Percentiles rank a stretch among this genome's conserved stretches.
Conservation (phyloP, 208 protist genomes). For the Giardia duodenalis region DNA sequence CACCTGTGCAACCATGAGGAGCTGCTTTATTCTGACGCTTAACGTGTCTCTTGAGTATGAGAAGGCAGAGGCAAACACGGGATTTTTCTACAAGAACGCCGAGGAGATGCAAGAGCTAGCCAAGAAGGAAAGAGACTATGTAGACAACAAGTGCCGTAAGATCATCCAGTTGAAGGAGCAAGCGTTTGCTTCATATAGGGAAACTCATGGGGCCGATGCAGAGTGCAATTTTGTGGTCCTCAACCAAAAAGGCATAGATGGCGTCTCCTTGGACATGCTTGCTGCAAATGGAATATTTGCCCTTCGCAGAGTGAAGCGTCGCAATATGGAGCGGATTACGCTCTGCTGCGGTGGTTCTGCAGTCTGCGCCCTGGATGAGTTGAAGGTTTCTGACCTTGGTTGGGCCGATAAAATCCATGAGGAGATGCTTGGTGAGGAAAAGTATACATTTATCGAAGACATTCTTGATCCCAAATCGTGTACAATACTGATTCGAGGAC, state of each 20-base stretch:
- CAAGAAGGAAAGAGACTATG: constrained; percentile 74
- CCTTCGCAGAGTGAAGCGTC: constrained; percentile 89
- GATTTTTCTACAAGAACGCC: constrained; percentile 87
- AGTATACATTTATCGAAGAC: constrained; percentile 98
- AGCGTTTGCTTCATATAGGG: constrained; percentile 70
- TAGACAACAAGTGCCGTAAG: constrained; percentile 78
- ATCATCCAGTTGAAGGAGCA: constrained; percentile 95
- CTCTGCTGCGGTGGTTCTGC: constrained; percentile 70
- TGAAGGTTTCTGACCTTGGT: constrained; percentile 73
- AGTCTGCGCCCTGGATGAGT: constrained; percentile 89
- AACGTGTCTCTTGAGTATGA: constrained; percentile 99
- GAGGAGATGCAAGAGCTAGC: constrained; percentile 86
- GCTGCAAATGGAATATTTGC: constrained; percentile 91
- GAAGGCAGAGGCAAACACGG: constrained; percentile 87
- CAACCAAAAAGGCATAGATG: constrained; percentile 99
- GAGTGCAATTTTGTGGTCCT: constrained; percentile 80
- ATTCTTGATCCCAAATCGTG: constrained; percentile 78
- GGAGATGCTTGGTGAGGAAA: constrained; percentile 86
- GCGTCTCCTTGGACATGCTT: constrained; percentile 92
- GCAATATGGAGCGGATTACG: constrained; percentile 94
- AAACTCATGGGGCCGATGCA: constrained; percentile 25
- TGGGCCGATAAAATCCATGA: constrained; percentile 89
- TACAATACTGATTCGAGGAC: constrained; percentile 84
- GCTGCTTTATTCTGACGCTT: constrained; percentile 89
- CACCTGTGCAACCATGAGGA: constrained; percentile 83